Base-by-base conservation (phyloP, 345 rosid species). In the Diplotaxis tenuifolia region DNA sequence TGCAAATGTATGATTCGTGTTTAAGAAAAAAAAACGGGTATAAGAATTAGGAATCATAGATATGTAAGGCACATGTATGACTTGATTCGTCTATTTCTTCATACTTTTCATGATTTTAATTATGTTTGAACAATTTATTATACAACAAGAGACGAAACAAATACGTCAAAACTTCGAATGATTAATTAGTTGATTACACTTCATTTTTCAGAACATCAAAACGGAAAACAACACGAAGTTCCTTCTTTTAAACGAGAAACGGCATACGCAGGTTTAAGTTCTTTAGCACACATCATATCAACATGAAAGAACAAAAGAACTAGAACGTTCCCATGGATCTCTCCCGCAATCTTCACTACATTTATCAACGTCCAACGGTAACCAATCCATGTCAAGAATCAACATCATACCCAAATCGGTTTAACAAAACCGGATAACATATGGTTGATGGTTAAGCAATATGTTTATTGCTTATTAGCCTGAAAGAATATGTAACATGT, bases 401-500 rank as follows among this genome's bases (percentile, higher is more conserved):
- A 53, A 36, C 55, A 36, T 72, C 8, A 61, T 45, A 32, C 11
- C 12, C 27, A 56, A 10, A 47, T 45, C 7, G 7, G 58, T 65
- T 16, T 21, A 28, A 53, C 53, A 62, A 23, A 72, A 38, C 53
- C 68, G 22, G 5, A 14, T 22, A 62, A 23, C 3, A 7, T 31
- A 65, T 59, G 62, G 11, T 67, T 67, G 5, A 60, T 16, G 62
- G 31, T 67, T 42, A 15, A 29, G 34, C 71, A 65, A 57, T 47
- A 47, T 56, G 66, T 50, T 68, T 74, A 74, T 9, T 14, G 67
- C 73, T 31, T 65, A 42, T 67, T 74, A 50, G 78, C 78, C 78
- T 74, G 78, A 66, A 74, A 67, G 31, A 65, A 73, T 34, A 45
- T 57, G 42, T 19, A 67, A 58, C 56, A 67, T 12, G 50, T 42